phyloP scores from a whole-genome alignment of 306 rosid genomes.

The Astragalus membranaceus region DNA sequence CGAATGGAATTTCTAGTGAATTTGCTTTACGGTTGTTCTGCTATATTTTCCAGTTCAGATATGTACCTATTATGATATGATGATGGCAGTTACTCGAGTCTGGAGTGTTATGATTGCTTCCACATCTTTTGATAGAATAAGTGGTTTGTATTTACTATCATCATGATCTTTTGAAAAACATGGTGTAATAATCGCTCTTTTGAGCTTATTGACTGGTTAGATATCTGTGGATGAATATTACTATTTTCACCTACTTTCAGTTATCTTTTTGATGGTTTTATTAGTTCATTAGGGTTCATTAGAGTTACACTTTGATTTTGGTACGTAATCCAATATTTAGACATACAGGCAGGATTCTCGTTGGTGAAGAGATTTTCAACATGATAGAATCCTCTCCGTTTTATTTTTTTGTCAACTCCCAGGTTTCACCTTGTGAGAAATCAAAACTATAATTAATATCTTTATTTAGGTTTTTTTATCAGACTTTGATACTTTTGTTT shows the following conservation, averaged over 20 bases:
- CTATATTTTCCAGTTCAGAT: neutral
- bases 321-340: neutral
- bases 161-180: conserved; percentile 21
- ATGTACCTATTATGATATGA: neutral
- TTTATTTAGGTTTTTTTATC: too few relatives aligned
- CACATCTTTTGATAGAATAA: conserved; percentile 24
- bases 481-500: too few relatives aligned
- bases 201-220: conserved; percentile 6
- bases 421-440: too few relatives aligned
- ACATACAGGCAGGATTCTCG: too few relatives aligned
- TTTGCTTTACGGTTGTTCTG: neutral
- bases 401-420: too few relatives aligned
- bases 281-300: neutral
- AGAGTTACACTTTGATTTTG: neutral
- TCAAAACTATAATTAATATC: too few relatives aligned
- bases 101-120: conserved; percentile 11
- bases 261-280: neutral
- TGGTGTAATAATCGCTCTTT: conserved; percentile 6
- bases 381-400: too few relatives aligned
- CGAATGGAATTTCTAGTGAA: conserved; percentile 11
- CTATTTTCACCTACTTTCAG: neutral
- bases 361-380: too few relatives aligned
- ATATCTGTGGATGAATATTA: neutral
- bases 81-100: neutral
- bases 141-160: neutral